Evolutionary conservation across 345 rosid species (phyloP).

Genomic region (Brassica juncea): DNA sequence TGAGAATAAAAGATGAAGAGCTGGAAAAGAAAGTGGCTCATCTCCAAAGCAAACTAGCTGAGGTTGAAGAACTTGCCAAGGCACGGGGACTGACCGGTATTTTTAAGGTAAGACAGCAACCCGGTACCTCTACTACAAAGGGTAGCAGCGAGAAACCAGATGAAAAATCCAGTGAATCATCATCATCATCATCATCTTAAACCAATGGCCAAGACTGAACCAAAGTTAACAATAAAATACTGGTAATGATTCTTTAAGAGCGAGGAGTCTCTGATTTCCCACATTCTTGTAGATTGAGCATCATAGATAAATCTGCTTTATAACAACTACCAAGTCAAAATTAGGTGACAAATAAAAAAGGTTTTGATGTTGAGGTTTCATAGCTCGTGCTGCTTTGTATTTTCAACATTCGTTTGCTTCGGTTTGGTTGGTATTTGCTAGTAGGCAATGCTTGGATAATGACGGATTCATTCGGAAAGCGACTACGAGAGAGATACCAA

Average conservation of each 20-base stretch:
- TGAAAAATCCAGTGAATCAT: constrained; percentile 44
- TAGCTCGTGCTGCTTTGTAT: constrained; percentile 2
- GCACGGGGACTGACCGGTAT: constrained; percentile 61
- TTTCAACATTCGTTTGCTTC: constrained; percentile 22
- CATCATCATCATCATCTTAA: not conserved
- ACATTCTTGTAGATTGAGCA: constrained; percentile 25
- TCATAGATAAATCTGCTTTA: constrained; percentile 27
- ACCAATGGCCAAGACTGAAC: not conserved
- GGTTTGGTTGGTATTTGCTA: not conserved
- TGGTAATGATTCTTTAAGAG: constrained; percentile 28
- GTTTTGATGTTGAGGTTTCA: constrained; percentile 24
- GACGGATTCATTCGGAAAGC: constrained; percentile 31
- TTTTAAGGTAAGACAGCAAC: constrained; percentile 6
- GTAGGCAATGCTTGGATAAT: constrained; percentile 23
- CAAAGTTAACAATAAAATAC: constrained; percentile 1
- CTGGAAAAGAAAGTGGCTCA: constrained; percentile 58
- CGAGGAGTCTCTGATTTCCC: constrained; percentile 32
- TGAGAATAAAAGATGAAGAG: constrained; percentile 64
- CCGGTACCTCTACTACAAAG: not conserved
- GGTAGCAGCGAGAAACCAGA: constrained; percentile 18
- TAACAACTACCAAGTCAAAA: not conserved
- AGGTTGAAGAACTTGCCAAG: constrained; percentile 76
- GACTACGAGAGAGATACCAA: constrained; percentile 13
- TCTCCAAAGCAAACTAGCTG: constrained; percentile 59
- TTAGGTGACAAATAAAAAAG: constrained; percentile 16